A percentile compares a stretch with the other conserved stretches of the same genome.
Conservation (phyloP, 225 moss, liverwort and hornwort species). For the Pseudoscleropodium purum region DNA sequence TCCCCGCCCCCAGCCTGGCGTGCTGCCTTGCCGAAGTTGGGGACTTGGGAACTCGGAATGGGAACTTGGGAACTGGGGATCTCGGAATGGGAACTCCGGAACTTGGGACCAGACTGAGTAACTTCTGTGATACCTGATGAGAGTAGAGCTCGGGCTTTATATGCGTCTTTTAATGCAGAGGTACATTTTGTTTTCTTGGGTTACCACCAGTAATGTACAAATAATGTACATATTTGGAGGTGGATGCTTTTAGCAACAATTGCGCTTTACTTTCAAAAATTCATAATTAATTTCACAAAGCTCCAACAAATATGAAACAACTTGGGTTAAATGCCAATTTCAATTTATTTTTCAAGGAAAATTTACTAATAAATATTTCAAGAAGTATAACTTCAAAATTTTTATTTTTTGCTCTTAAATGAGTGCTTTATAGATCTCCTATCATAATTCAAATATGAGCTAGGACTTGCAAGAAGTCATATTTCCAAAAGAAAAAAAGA, state of each 20-base stretch:
- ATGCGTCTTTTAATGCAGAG: rapidly evolving
- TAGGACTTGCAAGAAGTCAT: neutral
- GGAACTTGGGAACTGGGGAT: neutral
- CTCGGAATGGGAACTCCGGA: neutral
- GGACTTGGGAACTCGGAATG: neutral
- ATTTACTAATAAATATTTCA: neutral
- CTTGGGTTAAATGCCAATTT: neutral
- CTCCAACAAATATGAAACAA: rapidly evolving
- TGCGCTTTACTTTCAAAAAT: neutral
- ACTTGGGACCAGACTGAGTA: neutral
- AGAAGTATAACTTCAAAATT: rapidly evolving
- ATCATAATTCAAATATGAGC: neutral
- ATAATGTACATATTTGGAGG: neutral
- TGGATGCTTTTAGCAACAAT: neutral
- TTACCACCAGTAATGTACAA: neutral
- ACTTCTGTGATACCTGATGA: no score
- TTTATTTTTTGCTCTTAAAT: neutral
- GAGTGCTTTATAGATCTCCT: no score
- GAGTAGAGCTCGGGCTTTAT: neutral
- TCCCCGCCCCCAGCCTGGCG: neutral
- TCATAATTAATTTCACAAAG: no score
- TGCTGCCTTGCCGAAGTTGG: neutral
- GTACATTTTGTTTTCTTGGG: neutral
- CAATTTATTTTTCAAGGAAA: neutral
- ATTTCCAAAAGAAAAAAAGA: neutral